Evolutionary conservation across 83 land plant genomes (phyloP).

Genomic region (Larix sibirica): DNA sequence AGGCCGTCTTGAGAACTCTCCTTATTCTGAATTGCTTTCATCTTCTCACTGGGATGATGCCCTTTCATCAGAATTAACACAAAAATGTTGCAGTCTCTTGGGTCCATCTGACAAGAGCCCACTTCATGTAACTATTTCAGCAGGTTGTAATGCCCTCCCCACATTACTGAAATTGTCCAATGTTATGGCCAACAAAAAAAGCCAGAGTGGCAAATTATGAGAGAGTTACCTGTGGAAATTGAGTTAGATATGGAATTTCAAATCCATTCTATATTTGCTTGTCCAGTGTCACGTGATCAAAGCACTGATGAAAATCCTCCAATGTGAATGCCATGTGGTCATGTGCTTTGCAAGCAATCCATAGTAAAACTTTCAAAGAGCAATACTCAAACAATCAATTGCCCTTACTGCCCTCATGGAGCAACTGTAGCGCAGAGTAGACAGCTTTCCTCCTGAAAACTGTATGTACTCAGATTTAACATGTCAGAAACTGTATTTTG

Average conservation of each 20-base stretch:
- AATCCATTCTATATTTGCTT: conserved; percentile 95
- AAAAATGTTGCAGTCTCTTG: conserved; percentile 82
- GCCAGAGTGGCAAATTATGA: conserved; percentile 78
- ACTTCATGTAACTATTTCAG: conserved; percentile 69
- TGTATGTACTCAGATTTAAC: not conserved
- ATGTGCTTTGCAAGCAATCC: conserved; percentile 91
- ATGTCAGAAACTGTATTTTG: not conserved
- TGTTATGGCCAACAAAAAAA: conserved; percentile 56
- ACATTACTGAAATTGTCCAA: conserved; percentile 73
- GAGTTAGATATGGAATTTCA: conserved; percentile 81
- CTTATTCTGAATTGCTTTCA: conserved; percentile 81
- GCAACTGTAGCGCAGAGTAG: conserved; percentile 50
- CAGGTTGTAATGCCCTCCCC: conserved; percentile 82
- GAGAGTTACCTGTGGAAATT: conserved; percentile 72
- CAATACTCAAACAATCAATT: conserved; percentile 76
- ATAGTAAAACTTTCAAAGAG: conserved; percentile 82
- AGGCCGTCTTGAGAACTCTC: conserved; percentile 68
- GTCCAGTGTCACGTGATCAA: conserved; percentile 87
- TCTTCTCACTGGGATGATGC: conserved; percentile 67
- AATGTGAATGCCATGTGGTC: conserved; percentile 89
- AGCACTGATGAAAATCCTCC: conserved; percentile 90
- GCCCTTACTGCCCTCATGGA: conserved; percentile 91
- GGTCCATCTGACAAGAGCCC: conserved; percentile 93
- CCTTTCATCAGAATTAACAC: conserved; percentile 69
- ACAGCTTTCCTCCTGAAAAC: conserved; percentile 65